These are phyloP conservation scores for Colletotrichum australisinense DNA, from an alignment of 2,329 filamentous ascomycete genomes.

Conservation along the genomic window DNA sequence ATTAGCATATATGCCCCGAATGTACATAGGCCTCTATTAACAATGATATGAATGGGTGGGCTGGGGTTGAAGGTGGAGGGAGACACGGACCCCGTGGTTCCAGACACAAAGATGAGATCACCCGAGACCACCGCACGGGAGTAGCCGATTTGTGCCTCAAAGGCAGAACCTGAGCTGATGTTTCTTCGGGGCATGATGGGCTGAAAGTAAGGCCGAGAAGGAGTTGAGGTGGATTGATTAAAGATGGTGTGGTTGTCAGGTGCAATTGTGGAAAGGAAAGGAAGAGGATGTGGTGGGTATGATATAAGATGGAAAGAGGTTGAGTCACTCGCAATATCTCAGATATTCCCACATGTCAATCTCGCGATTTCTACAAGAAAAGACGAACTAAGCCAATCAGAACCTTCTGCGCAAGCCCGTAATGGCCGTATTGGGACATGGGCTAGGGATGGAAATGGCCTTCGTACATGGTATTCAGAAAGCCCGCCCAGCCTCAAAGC, in stretches of 20 bases:
- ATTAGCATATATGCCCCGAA: not conserved
- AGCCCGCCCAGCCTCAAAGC: not conserved
- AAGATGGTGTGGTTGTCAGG: too few species aligned
- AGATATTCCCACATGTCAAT: not conserved
- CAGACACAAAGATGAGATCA: conserved; percentile 64
- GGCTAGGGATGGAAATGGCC: not conserved
- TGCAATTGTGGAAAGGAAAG: not conserved
- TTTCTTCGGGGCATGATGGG: conserved; percentile 49
- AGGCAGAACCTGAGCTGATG: conserved; percentile 62
- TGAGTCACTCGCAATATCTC: not conserved
- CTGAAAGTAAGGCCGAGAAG: not conserved
- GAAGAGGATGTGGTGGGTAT: not conserved
- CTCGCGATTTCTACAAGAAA: conserved; percentile 7
- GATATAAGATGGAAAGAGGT: not conserved
- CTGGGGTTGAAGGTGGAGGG: not conserved
- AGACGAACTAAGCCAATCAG: conserved; percentile 14
- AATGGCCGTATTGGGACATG: conserved; percentile 13
- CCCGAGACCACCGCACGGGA: conserved; percentile 64
- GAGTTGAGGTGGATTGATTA: not conserved
- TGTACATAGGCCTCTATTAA: not conserved
- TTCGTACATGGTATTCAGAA: not conserved
- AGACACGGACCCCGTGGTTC: conserved; percentile 60
- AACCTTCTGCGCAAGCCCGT: not conserved
- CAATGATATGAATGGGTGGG: too few species aligned
- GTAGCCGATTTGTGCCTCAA: conserved; percentile 65